Conservation (phyloP, 495 filamentous ascomycete species). For the Acidomyces sp. region DNA sequence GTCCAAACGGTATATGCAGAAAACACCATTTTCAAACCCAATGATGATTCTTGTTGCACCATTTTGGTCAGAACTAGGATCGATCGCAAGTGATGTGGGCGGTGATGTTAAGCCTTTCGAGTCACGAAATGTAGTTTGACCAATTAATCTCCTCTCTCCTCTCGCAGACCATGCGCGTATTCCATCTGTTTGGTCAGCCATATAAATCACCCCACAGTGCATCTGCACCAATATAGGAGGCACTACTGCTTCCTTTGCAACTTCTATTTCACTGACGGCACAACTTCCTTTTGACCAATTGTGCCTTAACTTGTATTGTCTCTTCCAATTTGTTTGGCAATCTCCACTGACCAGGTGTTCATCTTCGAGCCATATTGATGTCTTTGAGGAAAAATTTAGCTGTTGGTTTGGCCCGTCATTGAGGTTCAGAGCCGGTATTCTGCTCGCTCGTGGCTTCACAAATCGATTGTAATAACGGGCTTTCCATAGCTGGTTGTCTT, state of each 20-base stretch:
- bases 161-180: slow-evolving; percentile 68
- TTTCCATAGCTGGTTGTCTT: slow-evolving; percentile 88
- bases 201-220: slow-evolving; percentile 62
- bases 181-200: slow-evolving; percentile 54
- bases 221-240: slow-evolving; percentile 57
- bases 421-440: slow-evolving; percentile 55
- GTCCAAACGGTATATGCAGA: slow-evolving; percentile 53
- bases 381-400: slow-evolving; percentile 54
- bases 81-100: slow-evolving; percentile 59
- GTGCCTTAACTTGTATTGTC: slow-evolving; percentile 74
- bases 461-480: slow-evolving; percentile 77
- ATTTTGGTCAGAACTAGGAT: slow-evolving; percentile 23
- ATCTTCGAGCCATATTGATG: slow-evolving; percentile 75
- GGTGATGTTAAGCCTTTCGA: slow-evolving; percentile 19
- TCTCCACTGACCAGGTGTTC: slow-evolving; percentile 41
- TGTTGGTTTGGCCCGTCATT: slow-evolving; percentile 28
- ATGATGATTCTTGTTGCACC: slow-evolving; percentile 41
- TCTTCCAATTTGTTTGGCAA: slow-evolving; percentile 64
- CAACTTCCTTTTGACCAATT: slow-evolving; percentile 86
- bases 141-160: slow-evolving; percentile 40
- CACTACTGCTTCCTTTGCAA: slow-evolving; percentile 40
- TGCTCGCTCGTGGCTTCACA: slow-evolving; percentile 67
- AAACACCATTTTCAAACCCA: slow-evolving; percentile 66
- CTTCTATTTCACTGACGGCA: slow-evolving; percentile 59
- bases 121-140: slow-evolving; percentile 21